Evolutionary conservation across 2,329 filamentous ascomycete genomes (phyloP).

Genomic region (Fusarium abutilonis): DNA sequence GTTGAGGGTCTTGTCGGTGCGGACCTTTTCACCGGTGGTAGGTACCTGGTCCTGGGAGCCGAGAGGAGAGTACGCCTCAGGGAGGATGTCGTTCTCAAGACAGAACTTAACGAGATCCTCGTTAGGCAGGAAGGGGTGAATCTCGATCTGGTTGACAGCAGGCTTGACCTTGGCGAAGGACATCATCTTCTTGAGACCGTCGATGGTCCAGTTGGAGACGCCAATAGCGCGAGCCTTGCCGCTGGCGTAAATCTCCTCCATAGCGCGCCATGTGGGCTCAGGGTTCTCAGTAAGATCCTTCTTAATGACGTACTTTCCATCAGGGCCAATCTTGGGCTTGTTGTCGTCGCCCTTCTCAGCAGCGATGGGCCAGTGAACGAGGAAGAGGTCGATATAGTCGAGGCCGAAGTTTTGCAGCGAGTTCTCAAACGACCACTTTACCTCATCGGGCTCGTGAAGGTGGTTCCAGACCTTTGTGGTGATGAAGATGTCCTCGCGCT

Average conservation of each 20-base stretch:
- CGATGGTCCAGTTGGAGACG: slow-evolving; percentile 61
- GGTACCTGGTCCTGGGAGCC: slow-evolving; percentile 60
- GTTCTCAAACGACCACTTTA: slow-evolving; percentile 59
- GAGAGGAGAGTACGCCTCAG: slow-evolving; percentile 68
- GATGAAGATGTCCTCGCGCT: slow-evolving; percentile 57
- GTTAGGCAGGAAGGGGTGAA: slow-evolving; percentile 54
- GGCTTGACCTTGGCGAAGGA: slow-evolving; percentile 58
- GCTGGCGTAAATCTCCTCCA: slow-evolving; percentile 59
- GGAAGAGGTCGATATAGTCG: slow-evolving; percentile 63
- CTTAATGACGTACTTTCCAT: slow-evolving; percentile 61
- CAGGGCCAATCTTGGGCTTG: slow-evolving; percentile 56
- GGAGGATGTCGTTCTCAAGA: slow-evolving; percentile 60
- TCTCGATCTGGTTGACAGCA: slow-evolving; percentile 60
- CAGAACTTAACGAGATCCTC: slow-evolving; percentile 63
- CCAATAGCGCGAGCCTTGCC: slow-evolving; percentile 59
- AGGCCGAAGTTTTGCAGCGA: slow-evolving; percentile 61
- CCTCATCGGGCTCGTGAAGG: slow-evolving; percentile 59
- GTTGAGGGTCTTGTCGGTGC: slow-evolving; percentile 55
- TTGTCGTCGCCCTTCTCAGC: slow-evolving; percentile 56
- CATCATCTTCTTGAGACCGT: slow-evolving; percentile 49
- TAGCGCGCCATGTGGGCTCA: slow-evolving; percentile 63
- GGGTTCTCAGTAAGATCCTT: slow-evolving; percentile 52
- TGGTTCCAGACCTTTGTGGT: slow-evolving; percentile 72
- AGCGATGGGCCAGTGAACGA: slow-evolving; percentile 60
- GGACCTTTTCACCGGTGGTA: slow-evolving; percentile 43